phyloP scores from a whole-genome alignment of 352 stramenopile genomes.

The Globisporangium nunn region DNA sequence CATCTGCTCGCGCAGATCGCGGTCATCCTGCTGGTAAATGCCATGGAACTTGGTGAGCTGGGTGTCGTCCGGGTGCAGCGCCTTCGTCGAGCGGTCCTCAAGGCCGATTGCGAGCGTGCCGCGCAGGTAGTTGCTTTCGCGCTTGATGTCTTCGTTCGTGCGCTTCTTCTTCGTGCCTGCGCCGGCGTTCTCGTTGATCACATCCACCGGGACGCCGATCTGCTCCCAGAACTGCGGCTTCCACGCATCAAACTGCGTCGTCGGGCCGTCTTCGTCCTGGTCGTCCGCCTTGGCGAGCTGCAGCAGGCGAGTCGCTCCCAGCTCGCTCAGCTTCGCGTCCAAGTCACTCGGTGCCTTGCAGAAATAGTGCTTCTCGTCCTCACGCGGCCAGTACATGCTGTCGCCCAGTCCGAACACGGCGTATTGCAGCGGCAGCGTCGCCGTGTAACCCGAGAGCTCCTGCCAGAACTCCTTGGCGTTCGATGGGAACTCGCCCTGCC shows the following conservation, averaged over 20 bases:
- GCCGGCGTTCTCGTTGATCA: conserved; percentile 29
- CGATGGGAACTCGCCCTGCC: conserved; percentile 71
- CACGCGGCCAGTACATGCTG: conserved; percentile 72
- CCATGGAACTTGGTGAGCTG: conserved; percentile 96
- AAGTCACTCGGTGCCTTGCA: conserved; percentile 66
- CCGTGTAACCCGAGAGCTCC: conserved; percentile 44
- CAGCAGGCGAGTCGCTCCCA: conserved; percentile 60
- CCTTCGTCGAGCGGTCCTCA: conserved; percentile 64
- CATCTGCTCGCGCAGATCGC: conserved; percentile 82
- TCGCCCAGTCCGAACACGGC: conserved; percentile 77
- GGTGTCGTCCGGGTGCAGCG: conserved; percentile 56
- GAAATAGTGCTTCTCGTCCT: conserved; percentile 84
- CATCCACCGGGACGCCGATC: conserved; percentile 53
- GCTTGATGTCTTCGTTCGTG: conserved; percentile 84
- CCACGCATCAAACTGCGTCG: conserved; percentile 65
- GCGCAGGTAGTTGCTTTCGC: conserved; percentile 67
- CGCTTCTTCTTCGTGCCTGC: conserved; percentile 62
- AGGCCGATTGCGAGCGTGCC: conserved; percentile 64
- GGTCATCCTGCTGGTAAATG: conserved; percentile 97
- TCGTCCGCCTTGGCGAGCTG: conserved; percentile 62
- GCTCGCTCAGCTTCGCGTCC: conserved; percentile 66
- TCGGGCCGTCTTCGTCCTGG: conserved; percentile 74
- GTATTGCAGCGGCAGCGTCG: conserved; percentile 66
- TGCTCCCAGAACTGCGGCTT: conserved; percentile 73
- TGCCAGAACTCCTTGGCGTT: conserved; percentile 82